Percentiles rank a stretch among this genome's conserved stretches.
phyloP scores from a whole-genome alignment of 2,329 filamentous ascomycete species.

The Gnomoniopsis smithogilvyi region DNA sequence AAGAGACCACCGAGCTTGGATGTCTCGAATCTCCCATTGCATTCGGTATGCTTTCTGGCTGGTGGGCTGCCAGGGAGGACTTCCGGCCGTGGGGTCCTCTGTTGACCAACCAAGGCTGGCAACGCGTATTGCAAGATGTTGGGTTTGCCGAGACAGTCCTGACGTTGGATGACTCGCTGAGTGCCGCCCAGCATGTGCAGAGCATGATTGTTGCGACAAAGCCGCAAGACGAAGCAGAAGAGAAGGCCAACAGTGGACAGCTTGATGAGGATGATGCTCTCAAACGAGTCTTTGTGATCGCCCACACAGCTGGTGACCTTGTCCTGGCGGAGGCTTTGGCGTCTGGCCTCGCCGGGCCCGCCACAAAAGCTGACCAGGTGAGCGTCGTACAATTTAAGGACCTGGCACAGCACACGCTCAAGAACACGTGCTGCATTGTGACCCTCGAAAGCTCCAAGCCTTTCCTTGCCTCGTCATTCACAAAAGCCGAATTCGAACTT shows the following conservation, averaged over 20 bases:
- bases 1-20: slow-evolving; percentile 18
- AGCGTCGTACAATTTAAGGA: slow-evolving; percentile 20
- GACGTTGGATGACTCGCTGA: slow-evolving; percentile 11
- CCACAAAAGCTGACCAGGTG: slow-evolving; percentile 1
- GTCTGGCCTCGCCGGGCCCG: not conserved
- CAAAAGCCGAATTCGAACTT: slow-evolving; percentile 23
- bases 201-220: slow-evolving; percentile 16
- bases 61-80: slow-evolving; percentile 29
- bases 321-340: slow-evolving; percentile 5
- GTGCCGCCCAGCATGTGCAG: slow-evolving; percentile 12
- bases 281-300: slow-evolving; percentile 16
- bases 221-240: slow-evolving; percentile 1
- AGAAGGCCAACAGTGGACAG: not conserved
- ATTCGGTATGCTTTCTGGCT: slow-evolving; percentile 35
- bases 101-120: slow-evolving; percentile 10
- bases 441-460: slow-evolving; percentile 21
- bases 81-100: slow-evolving; percentile 14
- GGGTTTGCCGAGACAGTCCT: slow-evolving; percentile 12
- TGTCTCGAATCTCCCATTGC: slow-evolving; percentile 20
- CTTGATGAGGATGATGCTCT: slow-evolving; percentile 12
- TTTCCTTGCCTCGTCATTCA: slow-evolving; percentile 20
- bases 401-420: slow-evolving; percentile 18
- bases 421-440: slow-evolving; percentile 22
- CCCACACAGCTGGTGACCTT: slow-evolving; percentile 4
- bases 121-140: slow-evolving; percentile 8